Evolutionary conservation across 2,329 filamentous ascomycete species (phyloP).

Genomic region (Aureobasidium zeae): DNA sequence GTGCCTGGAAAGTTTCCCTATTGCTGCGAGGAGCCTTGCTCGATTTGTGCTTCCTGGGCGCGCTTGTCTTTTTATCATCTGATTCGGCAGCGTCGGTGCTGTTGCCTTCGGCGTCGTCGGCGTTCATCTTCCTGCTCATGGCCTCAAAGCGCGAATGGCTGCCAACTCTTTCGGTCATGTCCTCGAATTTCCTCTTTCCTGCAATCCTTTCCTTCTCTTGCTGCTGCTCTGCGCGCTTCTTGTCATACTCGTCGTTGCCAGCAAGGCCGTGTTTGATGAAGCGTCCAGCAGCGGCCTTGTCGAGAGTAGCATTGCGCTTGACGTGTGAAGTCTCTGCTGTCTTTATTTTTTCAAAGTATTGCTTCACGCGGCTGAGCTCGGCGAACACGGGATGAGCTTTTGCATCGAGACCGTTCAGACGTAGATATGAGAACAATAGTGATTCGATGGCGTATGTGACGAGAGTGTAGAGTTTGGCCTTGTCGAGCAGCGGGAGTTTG

Average conservation of each 20-base stretch:
- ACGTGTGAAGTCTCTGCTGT: slow-evolving; percentile 55
- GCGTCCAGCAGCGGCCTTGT: slow-evolving; percentile 69
- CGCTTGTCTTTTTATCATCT: slow-evolving; percentile 10
- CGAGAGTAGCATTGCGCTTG: slow-evolving; percentile 49
- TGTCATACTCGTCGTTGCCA: slow-evolving; percentile 39
- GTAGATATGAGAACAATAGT: slow-evolving; percentile 73
- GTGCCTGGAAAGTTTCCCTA: slow-evolving; percentile 21
- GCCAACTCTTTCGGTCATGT: slow-evolving; percentile 24
- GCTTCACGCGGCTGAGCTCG: slow-evolving; percentile 77
- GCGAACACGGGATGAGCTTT: slow-evolving; percentile 75
- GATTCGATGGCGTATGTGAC: slow-evolving; percentile 85
- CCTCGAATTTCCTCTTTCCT: slow-evolving; percentile 30
- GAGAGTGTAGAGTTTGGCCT: slow-evolving; percentile 86
- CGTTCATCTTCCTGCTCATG: slow-evolving; percentile 27
- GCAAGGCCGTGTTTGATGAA: slow-evolving; percentile 74
- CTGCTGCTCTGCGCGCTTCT: slow-evolving; percentile 30
- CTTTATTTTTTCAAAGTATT: slow-evolving; percentile 91
- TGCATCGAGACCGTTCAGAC: slow-evolving; percentile 69
- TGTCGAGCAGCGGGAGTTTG: slow-evolving; percentile 84
- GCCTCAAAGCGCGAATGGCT: slow-evolving; percentile 29
- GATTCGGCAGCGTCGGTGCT: slow-evolving; percentile 15
- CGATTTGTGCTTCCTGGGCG: slow-evolving; percentile 17
- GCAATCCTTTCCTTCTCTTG: slow-evolving; percentile 29
- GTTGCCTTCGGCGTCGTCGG: slow-evolving; percentile 20
- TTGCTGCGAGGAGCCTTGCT: slow-evolving; percentile 11